Evolutionary conservation across 805 yeast species (phyloP), one percentile per base, ranked within the genome.

Genomic region (Metschnikowia gruessii): DNA sequence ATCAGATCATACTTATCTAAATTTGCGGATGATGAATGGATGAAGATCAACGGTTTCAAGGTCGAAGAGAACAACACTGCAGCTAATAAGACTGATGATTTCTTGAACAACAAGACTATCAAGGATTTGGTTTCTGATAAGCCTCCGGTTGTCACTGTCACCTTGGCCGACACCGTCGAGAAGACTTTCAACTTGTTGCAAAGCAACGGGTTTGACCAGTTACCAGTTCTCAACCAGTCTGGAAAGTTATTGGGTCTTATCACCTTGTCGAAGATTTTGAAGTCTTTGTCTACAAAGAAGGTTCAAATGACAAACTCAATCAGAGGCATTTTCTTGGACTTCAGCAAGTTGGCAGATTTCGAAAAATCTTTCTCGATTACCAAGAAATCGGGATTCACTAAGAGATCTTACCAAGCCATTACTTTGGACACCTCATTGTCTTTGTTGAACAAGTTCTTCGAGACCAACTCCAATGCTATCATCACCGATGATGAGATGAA

Each of bases 1-100:
- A 81, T 87, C 61, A 81, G 96, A 74, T 87, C 95, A 3, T 87
- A 87, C 70, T 75, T 87, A 67, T 81, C 94, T 53, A 87, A 87
- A 70, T 87, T 87, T 61, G 92, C 87, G 32, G 95, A 87, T 64
- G 95, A 88, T 59, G 95, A 87, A 67, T 87, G 96, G 96, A 81
- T 87, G 85, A 78, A 76, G 63, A 80, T 80, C 57, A 86, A 87
- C 63, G 85, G 86, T 2, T 82, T 88, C 60, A 64, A 65, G 50
- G 79, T 84, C 54, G 87, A 80, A 53, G 76, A 76, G 43, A 69
- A 57, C 21, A 70, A 74, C 45, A 64, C 76, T 45, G 59, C 71
- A 17, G 66, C 68, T 45, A 64, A 59, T 36, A 75, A 75, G 53
- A 66, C 76, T 18, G 77, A 72, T 50, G 67, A 65, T 41, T 62